A percentile compares a stretch with the other conserved stretches of the same genome.
These are phyloP conservation scores for Ophiostoma montium DNA, from an alignment of 2,329 filamentous ascomycete genomes.

Conservation along the genomic window DNA sequence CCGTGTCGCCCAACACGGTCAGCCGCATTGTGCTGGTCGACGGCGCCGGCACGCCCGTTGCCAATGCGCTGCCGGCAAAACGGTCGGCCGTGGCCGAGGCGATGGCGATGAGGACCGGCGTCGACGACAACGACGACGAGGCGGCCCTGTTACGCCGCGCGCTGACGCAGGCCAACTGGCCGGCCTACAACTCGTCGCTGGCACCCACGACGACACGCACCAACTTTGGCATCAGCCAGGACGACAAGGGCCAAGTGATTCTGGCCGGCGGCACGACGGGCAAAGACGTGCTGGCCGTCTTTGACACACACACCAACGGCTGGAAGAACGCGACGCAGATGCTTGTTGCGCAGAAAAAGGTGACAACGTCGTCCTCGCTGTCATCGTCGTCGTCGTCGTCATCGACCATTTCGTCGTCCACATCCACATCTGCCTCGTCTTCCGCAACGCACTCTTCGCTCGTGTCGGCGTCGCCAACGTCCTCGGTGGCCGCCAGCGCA, in stretches of 20 bases:
- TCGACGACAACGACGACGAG: neutral
- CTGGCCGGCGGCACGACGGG: slow-evolving; percentile 53
- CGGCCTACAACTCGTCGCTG: slow-evolving; percentile 60
- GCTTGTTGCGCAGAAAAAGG: slow-evolving; percentile 31
- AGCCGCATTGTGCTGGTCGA: slow-evolving; percentile 53
- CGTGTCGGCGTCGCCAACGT: neutral
- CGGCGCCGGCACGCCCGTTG: slow-evolving; percentile 40
- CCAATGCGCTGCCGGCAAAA: slow-evolving; percentile 16
- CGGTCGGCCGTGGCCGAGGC: neutral
- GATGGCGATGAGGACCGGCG: too few relatives aligned
- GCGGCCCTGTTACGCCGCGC: neutral
- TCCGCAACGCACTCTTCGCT: slow-evolving; percentile 6
- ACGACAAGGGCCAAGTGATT: slow-evolving; percentile 51
- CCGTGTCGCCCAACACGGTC: slow-evolving; percentile 59
- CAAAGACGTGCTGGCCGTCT: slow-evolving; percentile 56
- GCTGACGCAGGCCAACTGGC: slow-evolving; percentile 52
- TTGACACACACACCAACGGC: slow-evolving; percentile 57
- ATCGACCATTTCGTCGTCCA: slow-evolving; percentile 16
- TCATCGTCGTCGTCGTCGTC: slow-evolving; percentile 20
- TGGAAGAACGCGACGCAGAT: slow-evolving; percentile 62
- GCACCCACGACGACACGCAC: slow-evolving; percentile 51
- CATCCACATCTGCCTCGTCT: slow-evolving; percentile 7
- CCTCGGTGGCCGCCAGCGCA: slow-evolving; percentile 17
- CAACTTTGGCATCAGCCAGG: slow-evolving; percentile 60
- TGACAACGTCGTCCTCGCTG: slow-evolving; percentile 10